Conservation (phyloP, 2,329 filamentous ascomycete genomes). For the Verticillium nonalfalfae region DNA sequence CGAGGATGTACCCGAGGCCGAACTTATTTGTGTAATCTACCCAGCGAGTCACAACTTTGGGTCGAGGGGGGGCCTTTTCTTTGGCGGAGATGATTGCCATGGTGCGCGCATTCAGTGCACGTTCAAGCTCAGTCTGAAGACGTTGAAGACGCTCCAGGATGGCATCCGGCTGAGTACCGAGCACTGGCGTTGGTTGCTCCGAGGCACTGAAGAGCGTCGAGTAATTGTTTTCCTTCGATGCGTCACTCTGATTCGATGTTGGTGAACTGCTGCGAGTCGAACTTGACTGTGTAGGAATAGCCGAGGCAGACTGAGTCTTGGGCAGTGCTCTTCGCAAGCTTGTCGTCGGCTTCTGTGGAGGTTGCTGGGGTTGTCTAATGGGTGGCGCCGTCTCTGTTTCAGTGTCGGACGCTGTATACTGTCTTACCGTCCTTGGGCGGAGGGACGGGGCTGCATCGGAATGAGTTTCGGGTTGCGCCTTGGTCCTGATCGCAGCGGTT, state of each 20-base stretch:
- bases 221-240: conserved; percentile 23
- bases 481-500: conserved; percentile 19
- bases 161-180: conserved; percentile 49
- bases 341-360: neutral
- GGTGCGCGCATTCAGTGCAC: conserved; percentile 56
- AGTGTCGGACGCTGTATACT: neutral
- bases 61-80: conserved; percentile 46
- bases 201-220: conserved; percentile 49
- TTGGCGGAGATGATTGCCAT: conserved; percentile 55
- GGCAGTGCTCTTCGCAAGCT: conserved; percentile 7
- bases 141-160: conserved; percentile 49
- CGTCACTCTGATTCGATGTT: conserved; percentile 12
- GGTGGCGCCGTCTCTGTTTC: conserved; percentile 2
- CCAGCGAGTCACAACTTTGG: conserved; percentile 70
- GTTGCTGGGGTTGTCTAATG: conserved; percentile 2
- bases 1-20: conserved; percentile 76
- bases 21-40: conserved; percentile 87
- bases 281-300: conserved; percentile 6
- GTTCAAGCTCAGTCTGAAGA: conserved; percentile 55
- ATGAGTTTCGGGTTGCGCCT: conserved; percentile 12
- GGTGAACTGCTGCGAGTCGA: conserved; percentile 4
- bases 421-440: conserved; percentile 7
- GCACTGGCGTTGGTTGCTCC: conserved; percentile 43
- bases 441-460: conserved; percentile 5
- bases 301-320: conserved; percentile 9